A percentile compares a stretch with the other conserved stretches of the same genome.
Conservation (phyloP, 2,329 filamentous ascomycete genomes). For the Aspergillus texensis region DNA sequence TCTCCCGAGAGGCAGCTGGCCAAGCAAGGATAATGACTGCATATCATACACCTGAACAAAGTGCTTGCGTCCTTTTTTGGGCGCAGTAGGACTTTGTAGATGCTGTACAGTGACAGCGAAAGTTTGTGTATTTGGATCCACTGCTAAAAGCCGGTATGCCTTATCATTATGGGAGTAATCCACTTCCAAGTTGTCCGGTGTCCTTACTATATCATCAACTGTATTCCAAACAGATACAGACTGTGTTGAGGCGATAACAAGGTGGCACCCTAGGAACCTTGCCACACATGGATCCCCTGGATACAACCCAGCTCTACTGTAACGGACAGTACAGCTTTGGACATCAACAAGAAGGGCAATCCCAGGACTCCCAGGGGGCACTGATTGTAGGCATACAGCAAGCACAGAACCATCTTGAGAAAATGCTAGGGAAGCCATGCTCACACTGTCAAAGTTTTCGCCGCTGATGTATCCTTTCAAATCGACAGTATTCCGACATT, state of each 20-base stretch:
- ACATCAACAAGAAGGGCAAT: constrained; percentile 77
- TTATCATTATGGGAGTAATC: constrained; percentile 11
- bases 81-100: constrained; percentile 26
- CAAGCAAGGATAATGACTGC: constrained; percentile 60
- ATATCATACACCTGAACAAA: constrained; percentile 68
- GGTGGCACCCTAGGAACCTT: constrained; percentile 69
- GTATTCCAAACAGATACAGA: constrained; percentile 78
- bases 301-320: constrained; percentile 69
- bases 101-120: constrained; percentile 64
- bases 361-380: constrained; percentile 55
- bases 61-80: constrained; percentile 42
- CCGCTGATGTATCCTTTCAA: constrained; percentile 44
- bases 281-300: constrained; percentile 67
- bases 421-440: constrained; percentile 70
- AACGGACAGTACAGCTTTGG: constrained; percentile 65
- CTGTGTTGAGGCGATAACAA: constrained; percentile 74
- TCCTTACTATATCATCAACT: constrained; percentile 73
- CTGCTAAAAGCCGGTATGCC: constrained; percentile 57
- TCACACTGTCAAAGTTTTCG: constrained; percentile 35
- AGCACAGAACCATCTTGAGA: constrained; percentile 83
- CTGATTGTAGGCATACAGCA: constrained; percentile 58
- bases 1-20: constrained; percentile 57
- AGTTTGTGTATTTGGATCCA: constrained; percentile 66
- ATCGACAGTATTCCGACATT: constrained; percentile 61
- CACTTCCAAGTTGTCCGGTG: constrained; percentile 55